These are phyloP conservation scores for Pythium folliculosum DNA, from an alignment of 352 stramenopile species.

Conservation along the genomic window DNA sequence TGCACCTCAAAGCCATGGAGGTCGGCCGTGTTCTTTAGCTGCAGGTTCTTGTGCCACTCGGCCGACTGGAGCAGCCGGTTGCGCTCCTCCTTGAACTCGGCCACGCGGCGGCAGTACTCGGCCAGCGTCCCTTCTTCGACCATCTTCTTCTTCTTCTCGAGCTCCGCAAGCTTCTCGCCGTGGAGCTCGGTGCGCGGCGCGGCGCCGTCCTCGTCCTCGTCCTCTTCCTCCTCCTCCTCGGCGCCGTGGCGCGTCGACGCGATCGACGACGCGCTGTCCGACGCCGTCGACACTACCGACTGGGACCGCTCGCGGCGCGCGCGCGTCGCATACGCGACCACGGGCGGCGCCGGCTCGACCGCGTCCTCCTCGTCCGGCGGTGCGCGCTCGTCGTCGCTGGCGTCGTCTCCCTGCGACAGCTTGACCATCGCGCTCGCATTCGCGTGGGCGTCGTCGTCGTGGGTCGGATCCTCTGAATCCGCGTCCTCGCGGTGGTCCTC, in stretches of 20 bases:
- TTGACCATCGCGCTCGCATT: background rate
- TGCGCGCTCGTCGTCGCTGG: no score
- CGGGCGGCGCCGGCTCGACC: slow-evolving; percentile 34
- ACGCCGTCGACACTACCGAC: slow-evolving; percentile 69
- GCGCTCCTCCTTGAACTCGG: slow-evolving; percentile 82
- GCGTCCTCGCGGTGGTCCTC: background rate
- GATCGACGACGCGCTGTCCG: slow-evolving; percentile 49
- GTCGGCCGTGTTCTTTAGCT: slow-evolving; percentile 83
- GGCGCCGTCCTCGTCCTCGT: slow-evolving; percentile 40
- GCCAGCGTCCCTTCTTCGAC: slow-evolving; percentile 80
- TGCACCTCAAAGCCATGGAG: slow-evolving; percentile 82
- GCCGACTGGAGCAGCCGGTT: slow-evolving; percentile 71
- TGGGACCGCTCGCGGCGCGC: slow-evolving; percentile 55
- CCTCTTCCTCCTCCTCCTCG: slow-evolving; percentile 1
- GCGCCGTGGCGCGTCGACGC: slow-evolving; percentile 21
- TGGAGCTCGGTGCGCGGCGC: slow-evolving; percentile 32
- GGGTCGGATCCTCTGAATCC: slow-evolving; percentile 8
- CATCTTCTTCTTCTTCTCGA: slow-evolving; percentile 86
- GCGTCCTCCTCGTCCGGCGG: slow-evolving; percentile 21
- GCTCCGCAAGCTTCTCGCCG: slow-evolving; percentile 66
- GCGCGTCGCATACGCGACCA: slow-evolving; percentile 27
- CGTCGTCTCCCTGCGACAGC: background rate
- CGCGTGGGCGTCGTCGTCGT: slow-evolving; percentile 16
- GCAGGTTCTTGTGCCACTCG: slow-evolving; percentile 80
- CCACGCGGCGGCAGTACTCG: slow-evolving; percentile 81